Percentiles rank a stretch among this genome's conserved stretches.
phyloP scores from a whole-genome alignment of 257 asterid species.

The Solanum sitiens region DNA sequence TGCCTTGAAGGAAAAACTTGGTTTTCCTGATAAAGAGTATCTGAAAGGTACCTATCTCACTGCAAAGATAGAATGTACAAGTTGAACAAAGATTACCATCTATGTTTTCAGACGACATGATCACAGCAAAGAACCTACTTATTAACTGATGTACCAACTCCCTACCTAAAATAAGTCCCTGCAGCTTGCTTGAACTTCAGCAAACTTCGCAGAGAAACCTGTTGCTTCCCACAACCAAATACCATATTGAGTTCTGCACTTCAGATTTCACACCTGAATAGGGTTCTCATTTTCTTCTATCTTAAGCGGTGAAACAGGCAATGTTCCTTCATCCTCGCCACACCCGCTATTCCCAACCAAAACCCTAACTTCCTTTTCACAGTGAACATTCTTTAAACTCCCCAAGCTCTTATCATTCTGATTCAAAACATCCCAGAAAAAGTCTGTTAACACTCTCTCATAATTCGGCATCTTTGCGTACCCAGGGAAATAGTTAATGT shows the following conservation, averaged over 20 bases:
- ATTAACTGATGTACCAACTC: conserved; percentile 21
- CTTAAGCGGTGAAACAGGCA: conserved; percentile 24
- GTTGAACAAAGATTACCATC: conserved; percentile 18
- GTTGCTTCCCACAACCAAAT: background rate
- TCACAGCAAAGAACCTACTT: conserved; percentile 27
- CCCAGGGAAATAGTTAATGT: conserved; percentile 73
- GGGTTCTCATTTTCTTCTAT: conserved; percentile 32
- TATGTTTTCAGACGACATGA: conserved; percentile 9
- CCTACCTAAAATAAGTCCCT: conserved; percentile 9
- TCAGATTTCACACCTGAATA: conserved; percentile 23
- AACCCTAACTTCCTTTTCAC: conserved; percentile 20
- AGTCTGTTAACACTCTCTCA: conserved; percentile 47
- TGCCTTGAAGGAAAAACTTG: conserved; percentile 10
- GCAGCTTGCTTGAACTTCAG: background rate
- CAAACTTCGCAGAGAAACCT: background rate
- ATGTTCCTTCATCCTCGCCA: conserved; percentile 29
- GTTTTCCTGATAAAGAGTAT: conserved; percentile 25
- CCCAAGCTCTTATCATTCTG: conserved; percentile 6
- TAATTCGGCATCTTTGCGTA: conserved; percentile 72
- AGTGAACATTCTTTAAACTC: background rate
- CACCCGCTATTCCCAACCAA: conserved; percentile 27
- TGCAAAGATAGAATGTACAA: conserved; percentile 37
- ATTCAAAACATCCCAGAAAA: conserved; percentile 39
- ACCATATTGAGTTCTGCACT: background rate
- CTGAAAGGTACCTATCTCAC: conserved; percentile 21